Percentiles rank a stretch among this genome's conserved stretches.
Evolutionary conservation across 208 protist genomes (phyloP).

Genomic region (Acanthamoeba lenticulata): DNA sequence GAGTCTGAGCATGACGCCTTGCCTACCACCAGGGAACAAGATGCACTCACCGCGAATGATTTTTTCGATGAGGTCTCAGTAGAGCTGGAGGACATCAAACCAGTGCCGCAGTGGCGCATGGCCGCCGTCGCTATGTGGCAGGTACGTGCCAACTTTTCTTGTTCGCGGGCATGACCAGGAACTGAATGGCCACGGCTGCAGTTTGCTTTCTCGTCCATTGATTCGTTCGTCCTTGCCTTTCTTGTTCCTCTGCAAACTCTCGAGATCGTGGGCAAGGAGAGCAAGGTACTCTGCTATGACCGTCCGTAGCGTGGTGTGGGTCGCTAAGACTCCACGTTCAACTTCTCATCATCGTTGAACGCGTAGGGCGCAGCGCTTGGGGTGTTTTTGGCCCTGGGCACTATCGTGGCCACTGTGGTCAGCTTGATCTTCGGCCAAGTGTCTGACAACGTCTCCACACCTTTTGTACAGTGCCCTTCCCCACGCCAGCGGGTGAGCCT

Average conservation of each 20-base stretch:
- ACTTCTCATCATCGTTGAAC: background rate
- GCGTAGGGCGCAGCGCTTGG: background rate
- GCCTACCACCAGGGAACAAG: background rate
- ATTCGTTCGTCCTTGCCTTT: background rate
- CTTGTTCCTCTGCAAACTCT: background rate
- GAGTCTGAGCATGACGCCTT: background rate
- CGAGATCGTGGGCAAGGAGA: background rate
- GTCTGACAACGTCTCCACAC: background rate
- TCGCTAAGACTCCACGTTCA: background rate
- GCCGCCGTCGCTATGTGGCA: background rate
- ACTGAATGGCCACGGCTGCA: background rate
- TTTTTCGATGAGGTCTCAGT: background rate
- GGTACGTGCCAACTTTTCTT: background rate
- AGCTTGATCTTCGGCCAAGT: background rate
- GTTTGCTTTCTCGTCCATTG: background rate
- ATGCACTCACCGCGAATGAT: background rate
- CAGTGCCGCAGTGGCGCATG: background rate
- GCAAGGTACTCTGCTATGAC: background rate
- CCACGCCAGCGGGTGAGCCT: background rate
- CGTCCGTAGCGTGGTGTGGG: too few relatives aligned
- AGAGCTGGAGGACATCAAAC: background rate
- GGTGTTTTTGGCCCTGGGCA: background rate
- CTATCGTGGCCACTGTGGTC: background rate
- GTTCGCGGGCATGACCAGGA: background rate
- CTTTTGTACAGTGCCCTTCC: background rate